Base-by-base conservation (phyloP, 192 early-diverging fungal species). In the Lobosporangium transversale region DNA sequence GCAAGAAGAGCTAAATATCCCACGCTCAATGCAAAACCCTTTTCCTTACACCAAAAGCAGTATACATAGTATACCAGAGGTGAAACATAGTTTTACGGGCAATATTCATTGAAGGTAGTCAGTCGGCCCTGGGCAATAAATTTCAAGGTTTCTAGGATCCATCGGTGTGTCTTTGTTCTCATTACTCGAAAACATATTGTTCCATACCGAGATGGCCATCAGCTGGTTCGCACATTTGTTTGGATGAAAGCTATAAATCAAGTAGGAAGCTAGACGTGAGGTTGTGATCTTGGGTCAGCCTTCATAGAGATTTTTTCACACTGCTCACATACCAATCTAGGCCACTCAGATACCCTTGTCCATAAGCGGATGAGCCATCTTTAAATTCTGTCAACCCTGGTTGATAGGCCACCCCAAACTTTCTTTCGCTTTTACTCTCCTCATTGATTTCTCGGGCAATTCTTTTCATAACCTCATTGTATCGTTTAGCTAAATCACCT, bases 161-260 rank as follows among this genome's bases (percentile, higher is more conserved):
- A 70, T 79, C 1, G 79, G 62, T 11, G 8, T 35, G 10, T 66
- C 4, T 33, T 85, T 85, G 52, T 81, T 59, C 9, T 27, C 53
- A 12, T 31, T 40, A 30, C 35, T 67, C 8, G 84, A 75, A 54
- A 85, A 85, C 79, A 85, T 79, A 43, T 85, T 85, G 73, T 86
- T 86, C 84, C 84, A 86, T 21, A 83, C n/a, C 15, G 79, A 50
- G 7, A 80, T 80, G 8, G 84, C 80, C 84, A 86, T 86, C 5
- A 86, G 58, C 53, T 84, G 81, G 53, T 86, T 86, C 11, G 84
- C 84, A 30, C 84, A 86, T n/a, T 51, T 79, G 52, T 86, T 86
- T n/a, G 84, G 84, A 50, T 86, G 84, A 42, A 86, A 86, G 66
- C 84, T 85, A 53, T 66, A 33, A 48, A 18, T 44, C n/a, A n/a